These are phyloP conservation scores for Pyrus hybrid DNA, from an alignment of 331 rosid species.

Conservation along the genomic window DNA sequence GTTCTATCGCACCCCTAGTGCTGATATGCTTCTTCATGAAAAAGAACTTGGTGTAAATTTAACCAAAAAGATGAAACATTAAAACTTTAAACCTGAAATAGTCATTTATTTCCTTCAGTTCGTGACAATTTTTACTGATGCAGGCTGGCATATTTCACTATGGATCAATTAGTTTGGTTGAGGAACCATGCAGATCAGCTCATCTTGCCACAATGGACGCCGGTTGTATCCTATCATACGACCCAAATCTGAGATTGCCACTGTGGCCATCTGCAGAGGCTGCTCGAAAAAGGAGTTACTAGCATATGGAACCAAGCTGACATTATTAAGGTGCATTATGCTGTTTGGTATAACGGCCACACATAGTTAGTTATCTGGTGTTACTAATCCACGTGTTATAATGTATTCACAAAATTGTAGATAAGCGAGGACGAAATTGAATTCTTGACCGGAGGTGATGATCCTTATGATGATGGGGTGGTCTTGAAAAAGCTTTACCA, in stretches of 20 bases:
- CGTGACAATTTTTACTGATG: neutral
- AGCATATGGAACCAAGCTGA: constrained; percentile 74
- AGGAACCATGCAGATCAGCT: constrained; percentile 71
- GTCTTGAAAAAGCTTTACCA: constrained; percentile 71
- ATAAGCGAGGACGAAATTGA: constrained; percentile 72
- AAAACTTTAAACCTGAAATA: neutral
- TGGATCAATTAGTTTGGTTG: constrained; percentile 86
- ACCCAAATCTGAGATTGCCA: constrained; percentile 78
- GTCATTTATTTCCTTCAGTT: neutral
- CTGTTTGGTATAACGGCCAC: neutral
- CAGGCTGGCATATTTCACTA: constrained; percentile 81
- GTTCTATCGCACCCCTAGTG: constrained; percentile 79
- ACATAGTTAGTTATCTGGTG: neutral
- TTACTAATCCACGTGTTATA: neutral
- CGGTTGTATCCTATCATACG: constrained; percentile 67
- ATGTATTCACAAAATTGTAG: constrained; percentile 27
- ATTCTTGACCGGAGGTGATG: constrained; percentile 73
- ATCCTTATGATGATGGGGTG: constrained; percentile 67
- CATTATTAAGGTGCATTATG: constrained; percentile 49
- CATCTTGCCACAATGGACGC: constrained; percentile 76
- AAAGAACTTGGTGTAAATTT: constrained; percentile 49
- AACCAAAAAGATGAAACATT: constrained; percentile 35
- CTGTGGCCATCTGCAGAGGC: constrained; percentile 81
- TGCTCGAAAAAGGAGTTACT: constrained; percentile 54
- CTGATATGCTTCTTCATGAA: constrained; percentile 76